A percentile compares a stretch with the other conserved stretches of the same genome.
Conservation (phyloP, 768 basidiomycete species). For the Lentinula sp. region DNA sequence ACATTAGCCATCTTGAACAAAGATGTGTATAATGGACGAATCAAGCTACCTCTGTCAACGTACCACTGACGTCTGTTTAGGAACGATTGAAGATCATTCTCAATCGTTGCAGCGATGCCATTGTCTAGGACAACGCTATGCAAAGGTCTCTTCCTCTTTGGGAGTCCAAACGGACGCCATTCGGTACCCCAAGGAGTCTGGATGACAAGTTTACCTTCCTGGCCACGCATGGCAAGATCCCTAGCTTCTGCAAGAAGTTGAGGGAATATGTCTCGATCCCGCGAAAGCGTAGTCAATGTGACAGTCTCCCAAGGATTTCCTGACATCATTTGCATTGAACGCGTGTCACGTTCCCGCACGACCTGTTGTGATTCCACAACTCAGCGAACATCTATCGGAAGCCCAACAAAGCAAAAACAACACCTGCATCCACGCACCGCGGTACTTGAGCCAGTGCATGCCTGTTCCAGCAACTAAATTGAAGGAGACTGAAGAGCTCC, state of each 20-base stretch:
- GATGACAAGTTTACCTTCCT: conserved; percentile 93
- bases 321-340: conserved; percentile 85
- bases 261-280: conserved; percentile 79
- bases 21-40: conserved; percentile 14
- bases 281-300: conserved; percentile 86
- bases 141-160: conserved; percentile 79
- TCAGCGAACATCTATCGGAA: neutral
- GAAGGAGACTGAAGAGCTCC: conserved; percentile 84
- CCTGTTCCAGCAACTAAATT: conserved; percentile 95
- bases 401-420: neutral
- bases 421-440: conserved; percentile 95
- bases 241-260: conserved; percentile 82
- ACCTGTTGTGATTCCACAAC: conserved; percentile 43
- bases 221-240: conserved; percentile 74
- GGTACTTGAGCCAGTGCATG: conserved; percentile 86
- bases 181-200: conserved; percentile 96
- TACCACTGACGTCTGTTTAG: conserved; percentile 88
- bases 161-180: conserved; percentile 94
- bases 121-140: conserved; percentile 83
- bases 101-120: conserved; percentile 82
- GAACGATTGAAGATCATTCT: conserved; percentile 76
- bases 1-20: neutral
- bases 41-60: conserved; percentile 74
- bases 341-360: conserved; percentile 90
- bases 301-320: conserved; percentile 98